Evolutionary conservation across 352 stramenopile species (phyloP), one percentile per base, ranked within the genome.

Genomic region (Pythium brachiatum): DNA sequence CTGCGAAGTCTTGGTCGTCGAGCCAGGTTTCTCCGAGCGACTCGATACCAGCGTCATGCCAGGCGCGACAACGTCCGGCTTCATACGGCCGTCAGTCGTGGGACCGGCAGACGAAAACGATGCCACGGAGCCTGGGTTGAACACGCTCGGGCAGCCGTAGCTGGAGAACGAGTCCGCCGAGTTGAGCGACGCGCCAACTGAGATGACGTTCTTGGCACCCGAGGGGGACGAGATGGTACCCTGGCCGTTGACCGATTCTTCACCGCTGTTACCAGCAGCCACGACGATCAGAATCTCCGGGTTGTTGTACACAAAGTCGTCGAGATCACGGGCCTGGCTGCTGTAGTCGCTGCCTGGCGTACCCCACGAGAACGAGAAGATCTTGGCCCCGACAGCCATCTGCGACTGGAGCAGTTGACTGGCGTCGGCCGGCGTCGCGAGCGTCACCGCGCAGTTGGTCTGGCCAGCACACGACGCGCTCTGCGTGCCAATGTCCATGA

Each of bases 401-500:
- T 94, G 85, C 43, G 74, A 81, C 50, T 83, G 47, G n/a, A 94
- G 44, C 39, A 92, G 44, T 47, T 87, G 81, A 0, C 62, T 68
- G 4, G 83, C 82, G 20, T 92, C 81, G 11, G 75, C 74, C 23
- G 85, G 85, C 3, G 83, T 92, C 16, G 76, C 69, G 3, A 94
- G 72, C 9, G 65, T 67, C 8, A 94, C 85, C 16, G 70, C 53
- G 41, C 85, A 94, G 23, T 74, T 72, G 0, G 72, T 43, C 29
- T 79, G 41, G 11, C 80, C 82, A 8, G 77, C 70, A 31, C 85
- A 94, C 5, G 57, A 51, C 3, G 70, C 20, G 32, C 63, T 72
- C 66, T 92, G 85, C 9, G 65, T 75, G 20, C 85, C 85, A 61
- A 97, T 93, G 56, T 97, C 90, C 79, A 97, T 96, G 62, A 97